A percentile compares a stretch with the other conserved stretches of the same genome.
These are phyloP conservation scores for Saccharomycopsis sp. DNA, from an alignment of 805 yeast genomes.

Conservation along the genomic window DNA sequence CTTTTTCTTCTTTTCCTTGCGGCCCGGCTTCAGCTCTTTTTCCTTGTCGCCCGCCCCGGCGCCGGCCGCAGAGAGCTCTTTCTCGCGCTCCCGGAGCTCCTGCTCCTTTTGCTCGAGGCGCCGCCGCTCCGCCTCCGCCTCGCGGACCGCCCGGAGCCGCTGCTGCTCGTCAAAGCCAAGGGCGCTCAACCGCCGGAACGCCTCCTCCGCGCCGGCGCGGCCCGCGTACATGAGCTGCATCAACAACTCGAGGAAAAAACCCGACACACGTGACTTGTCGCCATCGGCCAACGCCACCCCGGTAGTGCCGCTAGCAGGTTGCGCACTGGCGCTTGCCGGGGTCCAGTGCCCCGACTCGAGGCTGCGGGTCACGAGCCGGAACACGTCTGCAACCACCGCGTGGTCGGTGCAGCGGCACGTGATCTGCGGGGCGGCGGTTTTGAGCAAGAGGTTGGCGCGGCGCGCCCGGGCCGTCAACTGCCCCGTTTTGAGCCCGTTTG, in stretches of 20 bases:
- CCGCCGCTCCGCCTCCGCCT: neutral
- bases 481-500: constrained; percentile 85
- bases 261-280: neutral
- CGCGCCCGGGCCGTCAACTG: constrained; percentile 34
- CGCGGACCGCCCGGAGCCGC: neutral
- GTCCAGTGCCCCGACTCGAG: constrained; percentile 64
- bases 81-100: neutral
- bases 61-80: neutral
- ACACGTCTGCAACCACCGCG: constrained; percentile 66
- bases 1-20: neutral
- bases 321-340: constrained; percentile 67
- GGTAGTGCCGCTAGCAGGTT: constrained; percentile 40
- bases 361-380: constrained; percentile 59
- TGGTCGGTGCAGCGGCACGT: constrained; percentile 58
- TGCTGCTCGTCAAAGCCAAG: neutral
- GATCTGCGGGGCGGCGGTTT: constrained; percentile 45
- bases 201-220: neutral
- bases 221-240: neutral
- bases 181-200: neutral
- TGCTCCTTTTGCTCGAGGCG: neutral
- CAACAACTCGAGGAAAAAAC: neutral
- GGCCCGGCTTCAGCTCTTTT: neutral
- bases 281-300: neutral
- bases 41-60: neutral
- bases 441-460: constrained; percentile 58